Percentiles rank a stretch among this genome's conserved stretches.
phyloP scores from a whole-genome alignment of 306 rosid species.

The Elaeagnus macrophylla region DNA sequence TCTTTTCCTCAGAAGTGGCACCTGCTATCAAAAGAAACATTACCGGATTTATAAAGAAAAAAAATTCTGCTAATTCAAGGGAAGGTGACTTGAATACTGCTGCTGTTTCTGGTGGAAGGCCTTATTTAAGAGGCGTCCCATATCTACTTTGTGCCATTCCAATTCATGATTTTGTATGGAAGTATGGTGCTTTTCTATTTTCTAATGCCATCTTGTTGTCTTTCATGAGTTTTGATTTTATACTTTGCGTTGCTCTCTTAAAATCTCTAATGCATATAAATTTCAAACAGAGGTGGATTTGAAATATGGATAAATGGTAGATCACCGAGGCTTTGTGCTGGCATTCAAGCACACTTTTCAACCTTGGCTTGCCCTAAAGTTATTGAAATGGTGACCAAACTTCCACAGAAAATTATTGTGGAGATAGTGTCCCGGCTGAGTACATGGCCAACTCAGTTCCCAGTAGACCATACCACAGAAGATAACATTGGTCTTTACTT shows the following conservation, averaged over 20 bases:
- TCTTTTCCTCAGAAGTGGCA: slow-evolving; percentile 6
- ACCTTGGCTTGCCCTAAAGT: slow-evolving; percentile 17
- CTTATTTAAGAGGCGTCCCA: not conserved
- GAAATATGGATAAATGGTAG: slow-evolving; percentile 14
- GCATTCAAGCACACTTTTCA: slow-evolving; percentile 38
- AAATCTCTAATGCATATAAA: slow-evolving; percentile 1
- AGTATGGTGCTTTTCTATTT: slow-evolving; percentile 17
- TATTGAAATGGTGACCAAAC: slow-evolving; percentile 16
- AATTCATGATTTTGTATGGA: slow-evolving; percentile 18
- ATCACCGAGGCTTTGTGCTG: slow-evolving; percentile 8
- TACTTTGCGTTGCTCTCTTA: not conserved
- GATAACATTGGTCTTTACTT: slow-evolving; percentile 32
- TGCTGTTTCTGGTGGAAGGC: slow-evolving; percentile 13
- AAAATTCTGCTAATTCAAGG: not conserved
- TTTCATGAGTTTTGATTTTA: not conserved
- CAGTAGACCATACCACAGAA: slow-evolving; percentile 12
- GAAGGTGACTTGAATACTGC: not conserved
- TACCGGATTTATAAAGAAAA: not conserved
- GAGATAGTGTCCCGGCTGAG: slow-evolving; percentile 34
- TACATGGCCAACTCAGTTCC: slow-evolving; percentile 31
- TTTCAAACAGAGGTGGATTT: slow-evolving; percentile 35
- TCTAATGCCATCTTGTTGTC: not conserved
- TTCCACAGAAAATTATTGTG: slow-evolving; percentile 22
- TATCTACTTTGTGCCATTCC: slow-evolving; percentile 8
- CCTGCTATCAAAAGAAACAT: not conserved